A percentile compares a stretch with the other conserved stretches of the same genome.
Evolutionary conservation across 169 alveolate genomes (phyloP).

Genomic region (Cryptosporidium xiaoi): DNA sequence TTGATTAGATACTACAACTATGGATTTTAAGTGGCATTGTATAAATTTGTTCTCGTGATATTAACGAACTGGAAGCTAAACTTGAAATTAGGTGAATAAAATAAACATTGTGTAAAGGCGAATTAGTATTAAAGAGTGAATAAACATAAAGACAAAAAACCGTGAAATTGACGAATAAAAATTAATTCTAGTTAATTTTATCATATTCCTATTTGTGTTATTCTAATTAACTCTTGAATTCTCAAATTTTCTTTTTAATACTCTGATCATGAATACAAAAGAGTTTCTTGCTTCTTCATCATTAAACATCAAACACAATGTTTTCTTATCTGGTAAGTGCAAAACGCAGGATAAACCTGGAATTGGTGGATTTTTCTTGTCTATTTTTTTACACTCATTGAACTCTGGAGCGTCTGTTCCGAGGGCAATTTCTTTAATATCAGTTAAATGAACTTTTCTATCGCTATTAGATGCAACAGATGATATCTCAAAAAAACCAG

Average conservation of each 20-base stretch:
- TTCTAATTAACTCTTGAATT: neutral
- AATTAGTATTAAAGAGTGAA: neutral
- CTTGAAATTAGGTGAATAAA: no score
- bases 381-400: constrained; percentile 27
- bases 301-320: constrained; percentile 59
- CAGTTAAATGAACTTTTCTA: constrained; percentile 69
- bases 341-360: constrained; percentile 68
- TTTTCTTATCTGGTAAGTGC: constrained; percentile 57
- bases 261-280: constrained; percentile 68
- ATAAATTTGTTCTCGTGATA: no score
- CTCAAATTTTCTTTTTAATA: constrained; percentile 63
- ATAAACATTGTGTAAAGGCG: neutral
- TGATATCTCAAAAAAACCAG: constrained; percentile 73
- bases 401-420: constrained; percentile 67
- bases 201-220: neutral
- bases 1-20: constrained; percentile 5
- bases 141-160: neutral
- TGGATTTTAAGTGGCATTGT: no score
- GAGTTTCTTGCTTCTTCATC: constrained; percentile 74
- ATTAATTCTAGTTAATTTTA: neutral
- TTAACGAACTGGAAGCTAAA: no score
- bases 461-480: constrained; percentile 70
- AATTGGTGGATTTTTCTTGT: constrained; percentile 64
- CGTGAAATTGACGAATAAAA: no score
- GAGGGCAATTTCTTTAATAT: constrained; percentile 37